Evolutionary conservation across 257 asterid species (phyloP).

Genomic region (Solanum sparsipilum): DNA sequence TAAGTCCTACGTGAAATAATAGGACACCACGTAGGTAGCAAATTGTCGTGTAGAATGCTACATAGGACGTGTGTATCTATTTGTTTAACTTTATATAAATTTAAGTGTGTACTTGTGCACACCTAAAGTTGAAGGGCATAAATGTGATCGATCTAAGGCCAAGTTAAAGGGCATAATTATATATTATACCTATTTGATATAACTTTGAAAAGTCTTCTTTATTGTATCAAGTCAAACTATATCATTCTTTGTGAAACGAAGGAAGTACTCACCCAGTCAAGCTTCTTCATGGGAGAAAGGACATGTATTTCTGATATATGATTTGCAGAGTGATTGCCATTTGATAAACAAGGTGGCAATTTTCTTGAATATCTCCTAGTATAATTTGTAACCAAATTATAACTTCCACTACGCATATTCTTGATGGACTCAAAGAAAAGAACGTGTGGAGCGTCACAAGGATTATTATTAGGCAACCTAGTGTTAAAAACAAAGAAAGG

Average conservation of each 20-base stretch:
- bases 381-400: constrained; percentile 7
- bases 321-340: constrained; percentile 7
- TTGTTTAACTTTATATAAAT: too few species aligned
- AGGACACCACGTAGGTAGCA: too few species aligned
- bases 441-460: constrained; percentile 19
- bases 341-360: neutral
- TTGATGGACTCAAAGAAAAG: constrained; percentile 16
- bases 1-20: neutral
- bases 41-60: too few species aligned
- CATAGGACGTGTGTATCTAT: neutral
- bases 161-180: too few species aligned
- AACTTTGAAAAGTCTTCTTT: too few species aligned
- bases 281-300: constrained; percentile 9
- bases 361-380: neutral
- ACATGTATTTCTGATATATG: constrained; percentile 7
- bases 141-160: too few species aligned
- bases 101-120: too few species aligned
- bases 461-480: constrained; percentile 9
- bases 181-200: too few species aligned
- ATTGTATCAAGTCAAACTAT: too few species aligned
- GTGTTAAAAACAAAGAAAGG: constrained; percentile 30
- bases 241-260: too few species aligned
- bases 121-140: too few species aligned
- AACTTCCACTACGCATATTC: neutral
- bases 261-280: constrained; percentile 12